phyloP scores from a whole-genome alignment of 192 early-diverging fungal genomes.

The Spizellomyces sp. region DNA sequence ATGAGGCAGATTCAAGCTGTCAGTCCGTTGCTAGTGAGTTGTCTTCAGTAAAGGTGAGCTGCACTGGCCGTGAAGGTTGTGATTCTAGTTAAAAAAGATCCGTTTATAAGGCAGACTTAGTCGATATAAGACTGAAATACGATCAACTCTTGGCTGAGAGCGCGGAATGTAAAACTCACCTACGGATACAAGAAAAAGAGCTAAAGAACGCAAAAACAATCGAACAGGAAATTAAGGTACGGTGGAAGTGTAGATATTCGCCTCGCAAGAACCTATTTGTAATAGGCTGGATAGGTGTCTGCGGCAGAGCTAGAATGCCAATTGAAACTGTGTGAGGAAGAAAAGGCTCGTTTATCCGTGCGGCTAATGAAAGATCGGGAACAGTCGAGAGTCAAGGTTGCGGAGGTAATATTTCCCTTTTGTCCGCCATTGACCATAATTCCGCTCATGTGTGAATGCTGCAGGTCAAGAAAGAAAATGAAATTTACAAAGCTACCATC shows the following conservation, averaged over 20 bases:
- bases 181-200: neutral
- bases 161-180: neutral
- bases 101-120: too few species aligned
- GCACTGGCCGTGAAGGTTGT: too few species aligned
- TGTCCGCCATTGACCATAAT: too few species aligned
- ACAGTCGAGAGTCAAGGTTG: conserved; percentile 38
- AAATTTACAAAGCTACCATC: conserved; percentile 33
- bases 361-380: conserved; percentile 51
- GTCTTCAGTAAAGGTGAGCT: too few species aligned
- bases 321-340: conserved; percentile 30
- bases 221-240: neutral
- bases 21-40: too few species aligned
- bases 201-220: neutral
- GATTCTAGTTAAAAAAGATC: too few species aligned
- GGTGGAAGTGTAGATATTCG: neutral
- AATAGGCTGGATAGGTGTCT: too few species aligned
- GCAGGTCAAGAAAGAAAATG: conserved; percentile 32
- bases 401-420: conserved; percentile 23
- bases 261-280: too few species aligned
- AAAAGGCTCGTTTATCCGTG: conserved; percentile 29
- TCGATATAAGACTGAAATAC: neutral
- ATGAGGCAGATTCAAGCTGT: too few species aligned
- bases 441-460: neutral
- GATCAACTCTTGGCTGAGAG: neutral
- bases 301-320: conserved; percentile 1